These are phyloP conservation scores for Starmerella vitae DNA, from an alignment of 805 yeast genomes.

Conservation along the genomic window DNA sequence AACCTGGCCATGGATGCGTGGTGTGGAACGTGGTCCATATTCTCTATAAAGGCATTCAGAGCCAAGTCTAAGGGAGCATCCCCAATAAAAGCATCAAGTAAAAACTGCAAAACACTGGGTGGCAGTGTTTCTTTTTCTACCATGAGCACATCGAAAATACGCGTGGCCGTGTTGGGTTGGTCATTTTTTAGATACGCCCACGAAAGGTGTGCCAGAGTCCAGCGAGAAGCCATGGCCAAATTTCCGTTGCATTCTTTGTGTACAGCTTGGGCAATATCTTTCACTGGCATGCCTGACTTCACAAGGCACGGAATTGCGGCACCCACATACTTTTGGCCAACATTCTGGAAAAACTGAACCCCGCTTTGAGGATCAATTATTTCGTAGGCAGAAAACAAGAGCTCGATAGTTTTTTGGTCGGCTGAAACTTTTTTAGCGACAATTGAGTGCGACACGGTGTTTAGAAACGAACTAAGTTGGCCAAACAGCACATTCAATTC, in stretches of 20 bases:
- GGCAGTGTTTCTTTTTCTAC: constrained; percentile 1
- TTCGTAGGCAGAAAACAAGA: constrained; percentile 16
- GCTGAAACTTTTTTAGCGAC: constrained; percentile 1
- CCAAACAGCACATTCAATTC: constrained; percentile 3
- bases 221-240: background rate
- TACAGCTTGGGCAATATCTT: constrained; percentile 9
- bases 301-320: constrained; percentile 21
- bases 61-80: constrained; percentile 20
- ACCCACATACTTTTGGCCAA: constrained; percentile 7
- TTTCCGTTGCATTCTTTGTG: constrained; percentile 3
- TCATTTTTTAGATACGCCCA: constrained; percentile 12
- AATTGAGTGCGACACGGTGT: constrained; percentile 7
- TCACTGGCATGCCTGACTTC: constrained; percentile 13
- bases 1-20: constrained; percentile 17
- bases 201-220: constrained; percentile 12
- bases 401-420: constrained; percentile 5
- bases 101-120: constrained; percentile 1
- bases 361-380: constrained; percentile 19
- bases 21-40: constrained; percentile 14
- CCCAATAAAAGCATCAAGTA: constrained; percentile 20
- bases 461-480: constrained; percentile 8
- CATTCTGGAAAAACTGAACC: constrained; percentile 10
- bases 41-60: constrained; percentile 3
- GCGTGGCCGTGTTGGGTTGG: constrained; percentile 12
- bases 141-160: constrained; percentile 1